Base-by-base conservation (phyloP, 2,329 filamentous ascomycete genomes). In the Hymenoscyphus scutula region DNA sequence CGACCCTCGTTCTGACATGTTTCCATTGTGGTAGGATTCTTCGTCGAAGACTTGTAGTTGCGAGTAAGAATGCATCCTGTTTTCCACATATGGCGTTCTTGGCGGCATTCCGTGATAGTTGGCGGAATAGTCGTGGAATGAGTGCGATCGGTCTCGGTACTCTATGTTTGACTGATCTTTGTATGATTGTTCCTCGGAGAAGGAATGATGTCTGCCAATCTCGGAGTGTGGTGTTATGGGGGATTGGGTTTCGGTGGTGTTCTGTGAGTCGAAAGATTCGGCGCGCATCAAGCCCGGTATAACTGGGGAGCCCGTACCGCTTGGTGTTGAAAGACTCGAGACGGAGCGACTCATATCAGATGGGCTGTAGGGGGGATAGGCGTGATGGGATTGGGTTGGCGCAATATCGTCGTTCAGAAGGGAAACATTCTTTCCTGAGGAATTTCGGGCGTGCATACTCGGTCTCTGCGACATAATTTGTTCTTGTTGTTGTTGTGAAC, bases 261-360 rank as follows among this genome's bases (percentile, higher is more conserved):
- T 78, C 65, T 84, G 81, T 11, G 84, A 87, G 71, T 87, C 85
- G 73, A 84, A 87, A 0, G 85, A 87, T 68, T 85, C 77, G 59
- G 84, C 85, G 53, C 84, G 82, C 57, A 82, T 74, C n/a, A 88
- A 79, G 68, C 83, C 81, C 32, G 85, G 84, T 4, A 69, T 71
- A 27, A 63, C 34, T 11, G 71, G 70, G 23, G 81, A 80, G 3
- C 69, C 70, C 41, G 80, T 80, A 48, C 54, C 63, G 63, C 69
- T 73, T 10, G 60, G 53, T 3, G 79, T 79, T 2, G 81, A 81
- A 59, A 64, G 70, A 65, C 76, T 63, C 3, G 71, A 72, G 37
- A 63, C 41, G 1, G 65, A 68, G 58, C 68, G 63, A 37, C 53
- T 62, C 67, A 70, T 68, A 23, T 55, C 62, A 7, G 62, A 34